Percentiles rank a stretch among this genome's conserved stretches.
phyloP scores from a whole-genome alignment of 1,284 basidiomycete species.

The Pyrrhoderma lamaoense region DNA sequence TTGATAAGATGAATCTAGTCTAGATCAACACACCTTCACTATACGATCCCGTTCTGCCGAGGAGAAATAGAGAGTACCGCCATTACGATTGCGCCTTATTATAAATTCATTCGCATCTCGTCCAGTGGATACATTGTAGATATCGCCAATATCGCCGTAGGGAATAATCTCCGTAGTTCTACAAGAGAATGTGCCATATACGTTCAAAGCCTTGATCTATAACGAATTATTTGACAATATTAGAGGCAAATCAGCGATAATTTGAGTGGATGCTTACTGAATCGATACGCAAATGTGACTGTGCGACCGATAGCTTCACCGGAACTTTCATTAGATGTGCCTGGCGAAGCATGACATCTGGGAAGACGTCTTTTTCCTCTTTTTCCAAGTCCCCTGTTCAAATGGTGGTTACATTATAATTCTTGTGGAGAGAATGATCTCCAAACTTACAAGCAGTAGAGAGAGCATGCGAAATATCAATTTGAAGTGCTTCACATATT shows the following conservation, averaged over 20 bases:
- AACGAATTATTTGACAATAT: constrained; percentile 23
- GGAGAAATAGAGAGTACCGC: constrained; percentile 62
- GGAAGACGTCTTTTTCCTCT: constrained; percentile 45
- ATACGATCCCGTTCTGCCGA: constrained; percentile 64
- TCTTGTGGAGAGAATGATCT: constrained; percentile 9
- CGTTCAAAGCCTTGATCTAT: constrained; percentile 52
- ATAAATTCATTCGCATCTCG: constrained; percentile 76
- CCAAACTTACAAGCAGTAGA: constrained; percentile 44
- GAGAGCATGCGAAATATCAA: constrained; percentile 40
- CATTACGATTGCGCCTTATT: constrained; percentile 64
- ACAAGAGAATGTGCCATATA: constrained; percentile 57
- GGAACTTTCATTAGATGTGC: constrained; percentile 54
- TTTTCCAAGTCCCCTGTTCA: constrained; percentile 49
- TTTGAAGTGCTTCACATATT: constrained; percentile 48
- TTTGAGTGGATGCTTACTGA: constrained; percentile 39
- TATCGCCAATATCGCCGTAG: constrained; percentile 75
- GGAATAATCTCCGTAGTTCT: constrained; percentile 75
- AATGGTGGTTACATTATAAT: not conserved
- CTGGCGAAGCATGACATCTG: constrained; percentile 57
- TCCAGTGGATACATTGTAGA: constrained; percentile 72
- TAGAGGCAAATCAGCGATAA: not conserved
- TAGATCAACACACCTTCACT: constrained; percentile 50
- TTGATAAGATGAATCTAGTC: not conserved
- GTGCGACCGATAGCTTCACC: constrained; percentile 53
- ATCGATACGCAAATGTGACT: constrained; percentile 60